A percentile compares a stretch with the other conserved stretches of the same genome.
Conservation (phyloP, 2,329 filamentous ascomycete genomes). For the Hypoxylon sp. region DNA sequence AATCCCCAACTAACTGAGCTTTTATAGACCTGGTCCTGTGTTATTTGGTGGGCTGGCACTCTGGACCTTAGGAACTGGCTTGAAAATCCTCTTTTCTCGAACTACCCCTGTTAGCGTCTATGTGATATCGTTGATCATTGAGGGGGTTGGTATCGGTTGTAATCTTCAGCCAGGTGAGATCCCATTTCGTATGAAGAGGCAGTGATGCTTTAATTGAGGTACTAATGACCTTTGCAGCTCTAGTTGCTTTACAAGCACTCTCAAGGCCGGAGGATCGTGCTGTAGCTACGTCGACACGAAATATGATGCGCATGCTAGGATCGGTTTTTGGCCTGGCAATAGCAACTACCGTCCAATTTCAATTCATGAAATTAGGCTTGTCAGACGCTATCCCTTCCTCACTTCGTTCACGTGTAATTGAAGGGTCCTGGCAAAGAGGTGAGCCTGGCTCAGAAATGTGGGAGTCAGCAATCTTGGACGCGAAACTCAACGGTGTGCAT, state of each 20-base stretch:
- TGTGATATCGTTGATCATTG: conserved; percentile 46
- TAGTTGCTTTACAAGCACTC: conserved; percentile 52
- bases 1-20: neutral
- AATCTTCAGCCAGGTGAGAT: conserved; percentile 49
- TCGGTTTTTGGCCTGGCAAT: conserved; percentile 47
- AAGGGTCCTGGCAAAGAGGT: conserved; percentile 42
- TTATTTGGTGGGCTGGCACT: conserved; percentile 45
- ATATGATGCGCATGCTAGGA: conserved; percentile 50
- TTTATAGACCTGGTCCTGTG: conserved; percentile 39
- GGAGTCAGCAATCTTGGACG: conserved; percentile 44
- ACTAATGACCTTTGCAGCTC: conserved; percentile 35
- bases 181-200: neutral
- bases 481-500: conserved; percentile 47
- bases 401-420: conserved; percentile 37
- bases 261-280: conserved; percentile 48
- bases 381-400: conserved; percentile 27
- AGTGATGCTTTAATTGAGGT: neutral
- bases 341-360: conserved; percentile 39
- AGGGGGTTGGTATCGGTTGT: conserved; percentile 51
- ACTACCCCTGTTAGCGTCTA: conserved; percentile 43
- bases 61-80: conserved; percentile 49
- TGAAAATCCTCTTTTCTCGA: conserved; percentile 49
- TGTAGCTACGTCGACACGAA: conserved; percentile 51
- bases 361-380: conserved; percentile 38
- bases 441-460: conserved; percentile 26